Conservation (phyloP, 257 asterid species). For the Cruciata laevipes region DNA sequence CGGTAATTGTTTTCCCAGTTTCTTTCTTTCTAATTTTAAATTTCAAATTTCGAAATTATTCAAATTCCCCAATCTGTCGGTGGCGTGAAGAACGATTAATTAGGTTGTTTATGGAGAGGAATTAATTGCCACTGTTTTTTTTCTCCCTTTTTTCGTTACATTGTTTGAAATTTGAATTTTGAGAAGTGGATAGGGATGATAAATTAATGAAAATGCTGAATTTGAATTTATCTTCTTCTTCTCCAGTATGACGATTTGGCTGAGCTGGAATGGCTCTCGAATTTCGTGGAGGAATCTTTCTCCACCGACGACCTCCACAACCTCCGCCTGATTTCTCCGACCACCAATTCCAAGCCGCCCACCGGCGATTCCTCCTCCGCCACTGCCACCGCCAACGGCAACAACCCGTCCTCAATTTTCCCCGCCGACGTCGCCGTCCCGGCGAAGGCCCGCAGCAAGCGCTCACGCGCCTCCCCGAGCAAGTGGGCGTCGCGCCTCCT, state of each 20-base stretch:
- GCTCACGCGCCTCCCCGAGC: conserved; percentile 91
- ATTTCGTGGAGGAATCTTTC: conserved; percentile 92
- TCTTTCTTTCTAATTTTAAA: background rate
- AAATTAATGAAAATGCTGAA: background rate
- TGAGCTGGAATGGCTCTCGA: conserved; percentile 98
- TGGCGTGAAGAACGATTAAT: background rate
- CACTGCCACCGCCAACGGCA: conserved; percentile 13
- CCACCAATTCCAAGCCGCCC: conserved; percentile 22
- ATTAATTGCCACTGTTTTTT: background rate
- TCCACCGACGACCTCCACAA: conserved; percentile 71
- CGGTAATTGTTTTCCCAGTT: conserved; percentile 39
- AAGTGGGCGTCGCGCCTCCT: conserved; percentile 94
- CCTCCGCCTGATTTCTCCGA: conserved; percentile 43
- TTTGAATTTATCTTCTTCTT: background rate
- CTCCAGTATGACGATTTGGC: conserved; percentile 84
- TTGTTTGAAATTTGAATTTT: background rate
- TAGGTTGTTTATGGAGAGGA: background rate
- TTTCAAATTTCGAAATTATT: background rate
- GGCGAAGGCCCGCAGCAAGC: conserved; percentile 93
- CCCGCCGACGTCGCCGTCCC: conserved; percentile 76
- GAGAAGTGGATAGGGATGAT: background rate
- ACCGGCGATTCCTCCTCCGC: conserved; percentile 48
- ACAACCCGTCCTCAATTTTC: conserved; percentile 36
- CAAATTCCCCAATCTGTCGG: background rate
- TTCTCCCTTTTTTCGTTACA: too few species aligned